phyloP scores from a whole-genome alignment of 139 green algal species.

The Chlorella sp. region DNA sequence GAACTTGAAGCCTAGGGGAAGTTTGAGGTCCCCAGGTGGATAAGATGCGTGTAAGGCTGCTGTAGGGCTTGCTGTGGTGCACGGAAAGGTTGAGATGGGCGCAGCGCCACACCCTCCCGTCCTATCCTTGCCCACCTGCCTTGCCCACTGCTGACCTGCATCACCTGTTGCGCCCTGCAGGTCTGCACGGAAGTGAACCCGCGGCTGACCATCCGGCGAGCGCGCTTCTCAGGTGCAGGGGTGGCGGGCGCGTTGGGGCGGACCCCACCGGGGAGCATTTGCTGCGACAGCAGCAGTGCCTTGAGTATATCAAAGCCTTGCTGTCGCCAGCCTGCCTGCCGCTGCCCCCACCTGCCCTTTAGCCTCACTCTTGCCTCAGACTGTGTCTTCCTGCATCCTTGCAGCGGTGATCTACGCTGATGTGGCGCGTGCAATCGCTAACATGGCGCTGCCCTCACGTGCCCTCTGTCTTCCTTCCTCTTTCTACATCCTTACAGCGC shows the following conservation, averaged over 20 bases:
- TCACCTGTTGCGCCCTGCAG: not conserved
- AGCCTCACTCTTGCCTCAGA: not conserved
- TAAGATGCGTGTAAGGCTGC: not conserved
- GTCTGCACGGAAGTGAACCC: conserved; percentile 81
- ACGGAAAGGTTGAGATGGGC: not conserved
- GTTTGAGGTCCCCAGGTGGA: too few species aligned
- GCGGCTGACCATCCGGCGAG: conserved; percentile 75
- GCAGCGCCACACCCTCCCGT: too few species aligned
- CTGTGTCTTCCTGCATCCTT: too few species aligned
- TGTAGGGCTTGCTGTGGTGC: not conserved
- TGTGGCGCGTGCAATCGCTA: conserved; percentile 61
- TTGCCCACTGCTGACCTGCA: not conserved
- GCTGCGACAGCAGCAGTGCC: too few species aligned
- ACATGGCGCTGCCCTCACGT: conserved; percentile 70
- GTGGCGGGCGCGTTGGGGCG: too few species aligned
- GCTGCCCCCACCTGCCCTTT: too few species aligned
- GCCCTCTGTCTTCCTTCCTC: too few species aligned
- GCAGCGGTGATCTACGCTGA: conserved; percentile 76
- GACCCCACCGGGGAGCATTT: too few species aligned
- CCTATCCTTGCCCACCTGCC: not conserved
- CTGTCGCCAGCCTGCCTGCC: too few species aligned
- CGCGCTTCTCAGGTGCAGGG: conserved; percentile 83
- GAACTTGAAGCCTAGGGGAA: too few species aligned
- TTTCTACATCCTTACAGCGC: too few species aligned
- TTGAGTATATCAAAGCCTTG: too few species aligned